Base-by-base conservation (phyloP, 164 flowering plant genomes). In the Macadamia tetraphylla region DNA sequence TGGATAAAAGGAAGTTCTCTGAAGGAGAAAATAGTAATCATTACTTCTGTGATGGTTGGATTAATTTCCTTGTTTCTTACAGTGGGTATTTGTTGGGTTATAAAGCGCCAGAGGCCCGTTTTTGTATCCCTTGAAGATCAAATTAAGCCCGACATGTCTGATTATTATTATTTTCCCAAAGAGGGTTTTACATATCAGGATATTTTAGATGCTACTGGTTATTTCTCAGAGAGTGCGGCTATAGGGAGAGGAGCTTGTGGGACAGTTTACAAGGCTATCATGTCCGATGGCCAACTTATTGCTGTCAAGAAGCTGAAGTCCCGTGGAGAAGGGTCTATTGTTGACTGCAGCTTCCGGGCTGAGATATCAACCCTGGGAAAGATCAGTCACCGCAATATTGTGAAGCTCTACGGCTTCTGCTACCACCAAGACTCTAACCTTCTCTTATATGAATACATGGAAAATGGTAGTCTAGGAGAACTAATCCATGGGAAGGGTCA, bases 231-330 rank as follows among this genome's bases (percentile, higher is more conserved):
- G 59, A 71, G 65, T 55, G 72, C 78, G 29, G 64, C 82, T n/a
- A 67, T 87, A 44, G 88, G 91, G 67, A 79, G 77, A 17, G 89
- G 89, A 60, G 89, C 87, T 12, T 83, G 84, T 76, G 89, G 89
- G 5, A 81, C 81, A 6, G 86, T 85, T 15, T 85, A 85, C 79
- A 85, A 79, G 71, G 89, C 86, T 55, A 69, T 65, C 18, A 82
- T 82, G 84, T 53, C 70, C 3, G 56, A 73, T 72, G 89, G 89
- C 1, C 64, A 74, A 42, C 57, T 75, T 67, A 76, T 85, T 56
- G 89, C 89, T n/a, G 82, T 85, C 57, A 85, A 85, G 71, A 83
- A 75, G 76, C 70, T 85, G 67, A 79, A 73, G 62, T 74, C 83
- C 29, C 64, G 55, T 30, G 80, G 82, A 15, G 87, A 85, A 70